Conservation (phyloP, 2,329 filamentous ascomycete species). For the Microsporum canis region DNA sequence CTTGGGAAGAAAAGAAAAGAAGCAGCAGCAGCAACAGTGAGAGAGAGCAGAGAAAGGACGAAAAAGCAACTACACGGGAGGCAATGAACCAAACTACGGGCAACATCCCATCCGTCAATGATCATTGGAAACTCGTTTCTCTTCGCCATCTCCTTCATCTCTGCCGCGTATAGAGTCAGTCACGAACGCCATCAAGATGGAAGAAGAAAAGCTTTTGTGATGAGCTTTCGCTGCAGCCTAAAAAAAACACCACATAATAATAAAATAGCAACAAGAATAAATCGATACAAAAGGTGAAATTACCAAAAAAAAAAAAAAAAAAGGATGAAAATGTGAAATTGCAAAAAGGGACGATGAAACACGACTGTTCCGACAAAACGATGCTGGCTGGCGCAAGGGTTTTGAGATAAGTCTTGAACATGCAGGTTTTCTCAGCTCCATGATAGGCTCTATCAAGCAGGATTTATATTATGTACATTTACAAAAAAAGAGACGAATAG, state of each 20-base stretch:
- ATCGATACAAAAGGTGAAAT: not conserved
- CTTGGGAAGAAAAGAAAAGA: not conserved
- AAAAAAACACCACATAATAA: not conserved
- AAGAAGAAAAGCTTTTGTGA: not conserved
- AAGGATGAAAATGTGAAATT: not conserved
- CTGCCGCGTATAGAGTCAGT: not conserved
- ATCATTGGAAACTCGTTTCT: not conserved
- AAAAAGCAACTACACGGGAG: not conserved
- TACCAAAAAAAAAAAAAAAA: slow-evolving; percentile 3
- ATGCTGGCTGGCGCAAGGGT: not conserved
- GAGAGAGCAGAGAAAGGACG: not conserved
- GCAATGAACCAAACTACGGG: not conserved
- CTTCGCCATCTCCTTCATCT: not conserved
- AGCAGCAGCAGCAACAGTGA: not conserved
- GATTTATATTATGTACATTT: not conserved
- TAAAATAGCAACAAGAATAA: not conserved
- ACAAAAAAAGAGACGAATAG: not conserved
- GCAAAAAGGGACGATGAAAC: slow-evolving; percentile 5
- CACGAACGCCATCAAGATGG: not conserved
- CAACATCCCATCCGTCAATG: not conserved
- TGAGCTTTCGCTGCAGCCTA: not conserved
- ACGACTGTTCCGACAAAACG: slow-evolving; percentile 1
- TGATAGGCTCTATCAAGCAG: not conserved
- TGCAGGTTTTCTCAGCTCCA: not conserved
- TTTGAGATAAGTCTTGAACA: not conserved